Evolutionary conservation across 306 rosid species (phyloP).

Genomic region (Prunus armeniaca): DNA sequence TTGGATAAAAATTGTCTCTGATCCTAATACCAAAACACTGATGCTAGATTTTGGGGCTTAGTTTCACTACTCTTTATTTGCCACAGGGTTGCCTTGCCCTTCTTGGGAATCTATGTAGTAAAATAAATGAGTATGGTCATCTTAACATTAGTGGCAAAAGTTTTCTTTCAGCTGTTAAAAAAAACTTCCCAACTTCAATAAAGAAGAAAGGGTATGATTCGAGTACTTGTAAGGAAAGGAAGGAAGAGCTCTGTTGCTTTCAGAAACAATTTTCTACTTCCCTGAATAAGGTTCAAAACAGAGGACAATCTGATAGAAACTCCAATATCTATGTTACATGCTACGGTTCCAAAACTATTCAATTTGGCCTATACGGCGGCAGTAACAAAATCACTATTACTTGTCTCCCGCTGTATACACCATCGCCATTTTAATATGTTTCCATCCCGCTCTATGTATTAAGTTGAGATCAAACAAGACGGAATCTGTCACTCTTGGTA

Average conservation of each 20-base stretch:
- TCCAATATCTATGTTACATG: not conserved
- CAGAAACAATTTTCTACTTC: not conserved
- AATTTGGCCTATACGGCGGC: not conserved
- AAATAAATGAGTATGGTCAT: not conserved
- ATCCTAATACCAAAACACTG: not conserved
- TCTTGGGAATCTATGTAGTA: not conserved
- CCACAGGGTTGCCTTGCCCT: too few species aligned
- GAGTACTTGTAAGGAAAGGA: not conserved
- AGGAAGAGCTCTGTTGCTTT: not conserved
- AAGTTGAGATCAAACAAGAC: not conserved
- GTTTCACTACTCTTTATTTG: not conserved
- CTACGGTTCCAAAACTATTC: not conserved
- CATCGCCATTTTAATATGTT: not conserved
- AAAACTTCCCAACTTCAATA: not conserved
- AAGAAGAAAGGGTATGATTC: not conserved
- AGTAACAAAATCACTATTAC: not conserved
- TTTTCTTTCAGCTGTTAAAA: not conserved
- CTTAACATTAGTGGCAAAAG: not conserved
- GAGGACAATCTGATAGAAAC: not conserved
- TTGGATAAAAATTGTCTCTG: not conserved
- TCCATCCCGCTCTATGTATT: not conserved
- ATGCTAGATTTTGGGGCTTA: constrained; percentile 10
- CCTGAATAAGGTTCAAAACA: not conserved
- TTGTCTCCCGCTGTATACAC: not conserved
- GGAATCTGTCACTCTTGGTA: not conserved